phyloP scores from a whole-genome alignment of 805 yeast species.

The Candida arabinofermentans region DNA sequence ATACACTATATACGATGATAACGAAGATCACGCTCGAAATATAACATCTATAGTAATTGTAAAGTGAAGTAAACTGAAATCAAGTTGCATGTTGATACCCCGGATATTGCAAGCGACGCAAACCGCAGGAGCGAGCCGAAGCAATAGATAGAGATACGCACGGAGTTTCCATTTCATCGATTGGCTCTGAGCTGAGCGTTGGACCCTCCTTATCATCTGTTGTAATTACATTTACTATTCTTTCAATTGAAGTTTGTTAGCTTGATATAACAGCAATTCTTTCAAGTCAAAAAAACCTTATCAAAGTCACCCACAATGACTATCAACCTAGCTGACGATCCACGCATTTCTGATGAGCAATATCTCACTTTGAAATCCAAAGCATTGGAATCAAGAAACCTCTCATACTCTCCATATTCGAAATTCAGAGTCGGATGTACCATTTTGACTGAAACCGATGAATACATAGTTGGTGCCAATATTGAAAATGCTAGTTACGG shows the following conservation, averaged over 20 bases:
- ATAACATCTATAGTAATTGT: no score
- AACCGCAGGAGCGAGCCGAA: no score
- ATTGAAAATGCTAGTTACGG: slow-evolving; percentile 92
- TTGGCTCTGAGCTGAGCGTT: no score
- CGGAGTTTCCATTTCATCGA: no score
- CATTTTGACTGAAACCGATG: slow-evolving; percentile 48
- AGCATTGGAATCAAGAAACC: slow-evolving; percentile 22
- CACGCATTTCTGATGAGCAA: slow-evolving; percentile 8
- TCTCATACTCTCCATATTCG: slow-evolving; percentile 69
- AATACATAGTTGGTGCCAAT: slow-evolving; percentile 69
- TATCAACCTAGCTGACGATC: not conserved
- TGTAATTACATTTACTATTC: no score
- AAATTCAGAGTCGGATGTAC: slow-evolving; percentile 83
- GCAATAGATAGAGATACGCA: no score
- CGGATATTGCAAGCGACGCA: no score
- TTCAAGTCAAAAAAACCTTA: not conserved
- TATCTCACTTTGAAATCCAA: slow-evolving; percentile 12
- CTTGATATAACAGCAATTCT: not conserved
- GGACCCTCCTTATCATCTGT: no score
- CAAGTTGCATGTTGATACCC: no score
- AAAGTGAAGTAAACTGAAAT: no score
- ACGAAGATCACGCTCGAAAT: no score
- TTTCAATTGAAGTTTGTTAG: not conserved
- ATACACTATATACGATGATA: no score
- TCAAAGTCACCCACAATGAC: not conserved